Evolutionary conservation across 78 protist genomes (phyloP).

Genomic region (Trichosphaerium sp.): DNA sequence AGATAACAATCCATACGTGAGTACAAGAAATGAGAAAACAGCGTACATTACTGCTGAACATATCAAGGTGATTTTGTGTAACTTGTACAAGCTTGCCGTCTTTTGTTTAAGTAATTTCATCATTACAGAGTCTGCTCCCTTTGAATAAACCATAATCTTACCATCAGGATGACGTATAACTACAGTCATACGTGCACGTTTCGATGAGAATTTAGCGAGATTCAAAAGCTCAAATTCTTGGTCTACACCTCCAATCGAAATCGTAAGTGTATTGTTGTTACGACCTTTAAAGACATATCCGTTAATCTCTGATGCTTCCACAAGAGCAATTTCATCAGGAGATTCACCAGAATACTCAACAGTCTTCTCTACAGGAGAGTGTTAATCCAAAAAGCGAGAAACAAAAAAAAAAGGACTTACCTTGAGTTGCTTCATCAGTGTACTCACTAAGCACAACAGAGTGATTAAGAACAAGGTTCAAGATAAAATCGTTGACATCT

Average conservation of each 20-base stretch:
- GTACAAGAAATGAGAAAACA: not conserved
- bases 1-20: too few species aligned
- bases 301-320: conserved; percentile 51
- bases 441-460: conserved; percentile 66
- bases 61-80: not conserved
- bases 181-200: conserved; percentile 85
- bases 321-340: conserved; percentile 71
- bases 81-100: conserved; percentile 2
- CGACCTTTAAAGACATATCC: conserved; percentile 35
- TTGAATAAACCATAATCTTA: conserved; percentile 29
- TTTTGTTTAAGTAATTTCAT: conserved; percentile 9
- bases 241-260: conserved; percentile 5
- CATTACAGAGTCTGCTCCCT: conserved; percentile 78
- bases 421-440: conserved; percentile 14
- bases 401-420: not conserved
- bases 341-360: conserved; percentile 25
- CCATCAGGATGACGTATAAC: conserved; percentile 51
- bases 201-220: conserved; percentile 65
- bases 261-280: not conserved
- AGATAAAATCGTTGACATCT: conserved; percentile 22
- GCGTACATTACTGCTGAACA: not conserved
- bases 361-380: not conserved
- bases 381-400: not conserved
- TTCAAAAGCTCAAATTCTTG: conserved; percentile 41
- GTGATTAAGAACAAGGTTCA: conserved; percentile 54